Evolutionary conservation across 2,329 filamentous ascomycete genomes (phyloP).

Genomic region (Tolypocladium tundrense): DNA sequence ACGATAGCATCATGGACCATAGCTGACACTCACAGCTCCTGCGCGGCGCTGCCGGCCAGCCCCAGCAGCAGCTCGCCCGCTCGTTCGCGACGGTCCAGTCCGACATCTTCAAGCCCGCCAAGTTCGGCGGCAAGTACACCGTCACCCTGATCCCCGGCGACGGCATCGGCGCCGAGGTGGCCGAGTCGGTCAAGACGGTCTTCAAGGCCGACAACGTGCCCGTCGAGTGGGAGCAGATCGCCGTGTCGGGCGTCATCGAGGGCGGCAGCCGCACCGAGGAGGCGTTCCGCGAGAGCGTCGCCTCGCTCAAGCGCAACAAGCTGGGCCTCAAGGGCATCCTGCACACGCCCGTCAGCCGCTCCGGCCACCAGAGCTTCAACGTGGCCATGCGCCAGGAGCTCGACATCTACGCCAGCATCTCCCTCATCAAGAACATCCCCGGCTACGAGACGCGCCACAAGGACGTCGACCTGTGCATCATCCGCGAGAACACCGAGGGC

Average conservation of each 20-base stretch:
- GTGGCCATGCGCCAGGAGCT: slow-evolving; percentile 98
- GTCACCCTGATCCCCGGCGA: slow-evolving; percentile 98
- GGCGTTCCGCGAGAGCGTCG: slow-evolving; percentile 89
- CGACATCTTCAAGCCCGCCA: slow-evolving; percentile 98
- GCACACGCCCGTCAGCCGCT: slow-evolving; percentile 92
- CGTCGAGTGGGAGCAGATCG: slow-evolving; percentile 97
- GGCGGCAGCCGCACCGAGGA: slow-evolving; percentile 77
- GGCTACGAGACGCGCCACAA: slow-evolving; percentile 97
- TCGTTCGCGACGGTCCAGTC: slow-evolving; percentile 74
- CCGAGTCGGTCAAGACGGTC: slow-evolving; percentile 96
- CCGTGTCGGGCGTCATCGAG: slow-evolving; percentile 82
- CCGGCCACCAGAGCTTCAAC: slow-evolving; percentile 98
- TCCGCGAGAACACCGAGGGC: slow-evolving; percentile 99
- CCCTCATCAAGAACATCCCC: slow-evolving; percentile 98
- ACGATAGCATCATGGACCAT: background rate
- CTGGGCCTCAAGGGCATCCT: slow-evolving; percentile 97
- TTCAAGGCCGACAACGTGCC: slow-evolving; percentile 99
- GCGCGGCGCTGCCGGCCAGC: slow-evolving; percentile 35
- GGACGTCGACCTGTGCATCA: slow-evolving; percentile 96
- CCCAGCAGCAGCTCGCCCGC: slow-evolving; percentile 37
- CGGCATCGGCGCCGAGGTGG: slow-evolving; percentile 95
- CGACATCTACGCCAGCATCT: slow-evolving; percentile 97
- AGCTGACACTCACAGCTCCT: slow-evolving; percentile 32
- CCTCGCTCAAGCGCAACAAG: slow-evolving; percentile 96
- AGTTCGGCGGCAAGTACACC: slow-evolving; percentile 99